Conservation (phyloP, 2,329 filamentous ascomycete genomes). For the Hansfordia pulvinata region DNA sequence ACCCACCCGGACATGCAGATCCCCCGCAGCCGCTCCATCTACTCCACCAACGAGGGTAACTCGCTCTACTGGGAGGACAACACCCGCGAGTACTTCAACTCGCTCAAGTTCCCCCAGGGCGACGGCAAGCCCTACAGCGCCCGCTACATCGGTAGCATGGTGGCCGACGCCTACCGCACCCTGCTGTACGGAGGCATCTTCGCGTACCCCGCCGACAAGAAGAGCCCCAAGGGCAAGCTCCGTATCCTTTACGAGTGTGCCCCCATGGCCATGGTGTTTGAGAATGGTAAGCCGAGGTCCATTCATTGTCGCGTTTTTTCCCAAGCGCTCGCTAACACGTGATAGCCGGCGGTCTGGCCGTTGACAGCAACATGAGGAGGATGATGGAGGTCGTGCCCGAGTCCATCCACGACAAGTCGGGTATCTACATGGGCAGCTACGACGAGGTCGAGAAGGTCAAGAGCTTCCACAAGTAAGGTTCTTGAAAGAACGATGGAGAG, state of each 20-base stretch:
- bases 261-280: conserved; percentile 97
- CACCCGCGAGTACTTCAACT: conserved; percentile 79
- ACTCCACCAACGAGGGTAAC: conserved; percentile 98
- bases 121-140: conserved; percentile 83
- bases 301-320: background rate
- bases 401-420: conserved; percentile 87
- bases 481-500: conserved; percentile 1
- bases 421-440: conserved; percentile 91
- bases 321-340: conserved; percentile 12
- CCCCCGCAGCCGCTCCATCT: conserved; percentile 70
- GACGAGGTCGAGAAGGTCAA: conserved; percentile 96
- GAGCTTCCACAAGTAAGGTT: conserved; percentile 49
- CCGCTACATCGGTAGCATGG: conserved; percentile 95
- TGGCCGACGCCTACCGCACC: conserved; percentile 93
- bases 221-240: conserved; percentile 96
- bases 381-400: conserved; percentile 85
- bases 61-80: conserved; percentile 88
- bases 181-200: conserved; percentile 93
- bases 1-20: conserved; percentile 91
- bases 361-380: conserved; percentile 81
- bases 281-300: conserved; percentile 60
- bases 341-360: conserved; percentile 75
- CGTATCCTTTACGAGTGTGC: conserved; percentile 97
- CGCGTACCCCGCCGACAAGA: conserved; percentile 94
- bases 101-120: conserved; percentile 65